Conservation (phyloP, 176 grass and related monocot species). For the Chloris gayana region DNA sequence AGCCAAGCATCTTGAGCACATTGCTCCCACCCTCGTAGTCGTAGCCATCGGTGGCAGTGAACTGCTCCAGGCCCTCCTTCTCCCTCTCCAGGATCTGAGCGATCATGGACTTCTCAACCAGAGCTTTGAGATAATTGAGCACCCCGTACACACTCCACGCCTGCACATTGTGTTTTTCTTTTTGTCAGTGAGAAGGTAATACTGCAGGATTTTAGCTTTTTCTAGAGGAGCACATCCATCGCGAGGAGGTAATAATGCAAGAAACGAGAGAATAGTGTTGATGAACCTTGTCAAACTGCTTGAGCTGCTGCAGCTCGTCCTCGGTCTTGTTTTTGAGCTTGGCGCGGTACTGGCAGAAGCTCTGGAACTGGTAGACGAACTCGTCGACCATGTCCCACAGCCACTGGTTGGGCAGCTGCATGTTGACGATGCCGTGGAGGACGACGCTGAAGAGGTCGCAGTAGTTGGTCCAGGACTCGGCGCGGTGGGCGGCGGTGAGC, state of each 20-base stretch:
- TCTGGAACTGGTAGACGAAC: constrained; percentile 99
- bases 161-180: constrained; percentile 23
- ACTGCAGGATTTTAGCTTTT: not conserved
- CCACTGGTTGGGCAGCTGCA: constrained; percentile 99
- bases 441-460: constrained; percentile 93
- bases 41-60: constrained; percentile 81
- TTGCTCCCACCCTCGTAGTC: constrained; percentile 96
- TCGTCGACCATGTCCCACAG: constrained; percentile 99
- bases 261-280: too few relatives aligned
- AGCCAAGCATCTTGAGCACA: constrained; percentile 95
- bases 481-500: constrained; percentile 66
- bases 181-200: not conserved
- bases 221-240: not conserved
- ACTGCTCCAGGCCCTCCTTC: constrained; percentile 93
- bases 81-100: constrained; percentile 88
- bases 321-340: constrained; percentile 89
- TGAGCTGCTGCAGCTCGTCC: constrained; percentile 84
- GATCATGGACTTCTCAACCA: constrained; percentile 98
- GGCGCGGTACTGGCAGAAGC: constrained; percentile 91
- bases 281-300: constrained; percentile 74
- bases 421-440: constrained; percentile 95
- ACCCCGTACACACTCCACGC: constrained; percentile 97
- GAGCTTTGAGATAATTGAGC: constrained; percentile 93
- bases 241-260: not conserved
- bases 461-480: constrained; percentile 96